phyloP scores from a whole-genome alignment of 1,139 yeast genomes.

The Suhomyces terraborum region DNA sequence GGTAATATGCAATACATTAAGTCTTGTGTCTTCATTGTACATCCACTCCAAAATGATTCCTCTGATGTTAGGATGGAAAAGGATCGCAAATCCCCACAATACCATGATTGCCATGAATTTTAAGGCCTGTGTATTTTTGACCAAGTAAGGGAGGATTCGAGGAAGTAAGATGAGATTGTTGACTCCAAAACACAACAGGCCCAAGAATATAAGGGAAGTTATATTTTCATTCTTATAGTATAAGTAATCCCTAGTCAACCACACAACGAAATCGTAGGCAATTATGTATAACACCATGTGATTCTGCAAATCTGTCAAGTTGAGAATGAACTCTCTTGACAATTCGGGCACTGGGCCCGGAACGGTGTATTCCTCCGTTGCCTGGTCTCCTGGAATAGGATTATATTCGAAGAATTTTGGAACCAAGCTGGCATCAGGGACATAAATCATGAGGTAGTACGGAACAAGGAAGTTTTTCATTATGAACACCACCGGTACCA shows the following conservation, averaged over 20 bases:
- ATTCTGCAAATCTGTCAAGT: slow-evolving; percentile 83
- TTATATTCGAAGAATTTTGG: slow-evolving; percentile 34
- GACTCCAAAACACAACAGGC: slow-evolving; percentile 27
- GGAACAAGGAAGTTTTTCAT: slow-evolving; percentile 67
- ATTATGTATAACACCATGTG: slow-evolving; percentile 70
- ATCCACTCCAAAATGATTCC: slow-evolving; percentile 46
- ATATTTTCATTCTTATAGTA: slow-evolving; percentile 66
- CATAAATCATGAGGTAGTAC: slow-evolving; percentile 53
- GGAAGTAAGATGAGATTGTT: slow-evolving; percentile 38
- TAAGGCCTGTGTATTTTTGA: slow-evolving; percentile 33
- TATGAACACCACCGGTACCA: slow-evolving; percentile 56
- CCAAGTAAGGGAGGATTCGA: slow-evolving; percentile 31
- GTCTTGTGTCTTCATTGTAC: slow-evolving; percentile 63
- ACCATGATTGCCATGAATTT: slow-evolving; percentile 37
- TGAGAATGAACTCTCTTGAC: slow-evolving; percentile 74
- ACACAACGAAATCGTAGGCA: slow-evolving; percentile 59
- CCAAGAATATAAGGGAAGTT: slow-evolving; percentile 55
- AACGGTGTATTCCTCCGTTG: slow-evolving; percentile 45
- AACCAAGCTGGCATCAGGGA: slow-evolving; percentile 36
- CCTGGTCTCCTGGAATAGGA: slow-evolving; percentile 57
- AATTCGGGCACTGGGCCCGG: slow-evolving; percentile 82
- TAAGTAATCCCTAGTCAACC: slow-evolving; percentile 57
- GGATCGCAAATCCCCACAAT: slow-evolving; percentile 54
- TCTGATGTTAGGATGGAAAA: slow-evolving; percentile 58
- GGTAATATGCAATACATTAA: slow-evolving; percentile 47